phyloP scores from a whole-genome alignment of 1,284 basidiomycete species.

The Ustilago loliicola region DNA sequence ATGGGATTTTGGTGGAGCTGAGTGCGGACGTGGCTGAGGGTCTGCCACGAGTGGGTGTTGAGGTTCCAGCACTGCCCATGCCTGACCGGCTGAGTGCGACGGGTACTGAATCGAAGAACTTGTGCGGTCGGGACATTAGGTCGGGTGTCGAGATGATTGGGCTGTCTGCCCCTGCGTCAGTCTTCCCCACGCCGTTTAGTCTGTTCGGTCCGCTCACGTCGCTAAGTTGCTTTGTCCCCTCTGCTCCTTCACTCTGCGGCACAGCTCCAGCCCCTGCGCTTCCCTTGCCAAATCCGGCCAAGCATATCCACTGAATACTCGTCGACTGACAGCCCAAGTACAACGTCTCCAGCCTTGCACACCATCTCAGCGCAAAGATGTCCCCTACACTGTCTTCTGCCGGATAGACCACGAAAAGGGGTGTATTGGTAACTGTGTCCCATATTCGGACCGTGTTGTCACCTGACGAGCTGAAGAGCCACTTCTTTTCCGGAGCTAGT shows the following conservation, averaged over 20 bases:
- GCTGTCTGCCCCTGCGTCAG: slow-evolving; percentile 24
- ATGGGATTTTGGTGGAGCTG: slow-evolving; percentile 2
- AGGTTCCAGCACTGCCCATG: slow-evolving; percentile 35
- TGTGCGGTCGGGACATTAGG: slow-evolving; percentile 56
- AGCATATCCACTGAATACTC: slow-evolving; percentile 62
- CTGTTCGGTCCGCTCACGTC: not conserved
- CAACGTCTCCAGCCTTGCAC: slow-evolving; percentile 78
- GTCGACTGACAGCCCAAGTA: slow-evolving; percentile 91
- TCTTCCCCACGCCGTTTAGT: not conserved
- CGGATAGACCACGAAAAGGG: slow-evolving; percentile 84
- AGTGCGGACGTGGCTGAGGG: not conserved
- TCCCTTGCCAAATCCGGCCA: slow-evolving; percentile 31
- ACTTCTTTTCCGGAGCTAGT: slow-evolving; percentile 76
- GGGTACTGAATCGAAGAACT: slow-evolving; percentile 71
- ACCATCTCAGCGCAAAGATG: slow-evolving; percentile 85
- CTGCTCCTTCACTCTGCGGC: not conserved
- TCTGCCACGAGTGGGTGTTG: slow-evolving; percentile 28
- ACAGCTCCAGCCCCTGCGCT: not conserved
- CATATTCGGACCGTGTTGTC: slow-evolving; percentile 77
- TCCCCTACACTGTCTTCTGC: slow-evolving; percentile 90
- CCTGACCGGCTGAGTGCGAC: slow-evolving; percentile 45
- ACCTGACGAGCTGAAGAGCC: slow-evolving; percentile 61
- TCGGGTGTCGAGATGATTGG: slow-evolving; percentile 48
- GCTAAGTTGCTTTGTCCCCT: not conserved
- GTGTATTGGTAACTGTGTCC: slow-evolving; percentile 80